Conservation (phyloP, 495 filamentous ascomycete genomes). For the Astrothelium macrocarpum region DNA sequence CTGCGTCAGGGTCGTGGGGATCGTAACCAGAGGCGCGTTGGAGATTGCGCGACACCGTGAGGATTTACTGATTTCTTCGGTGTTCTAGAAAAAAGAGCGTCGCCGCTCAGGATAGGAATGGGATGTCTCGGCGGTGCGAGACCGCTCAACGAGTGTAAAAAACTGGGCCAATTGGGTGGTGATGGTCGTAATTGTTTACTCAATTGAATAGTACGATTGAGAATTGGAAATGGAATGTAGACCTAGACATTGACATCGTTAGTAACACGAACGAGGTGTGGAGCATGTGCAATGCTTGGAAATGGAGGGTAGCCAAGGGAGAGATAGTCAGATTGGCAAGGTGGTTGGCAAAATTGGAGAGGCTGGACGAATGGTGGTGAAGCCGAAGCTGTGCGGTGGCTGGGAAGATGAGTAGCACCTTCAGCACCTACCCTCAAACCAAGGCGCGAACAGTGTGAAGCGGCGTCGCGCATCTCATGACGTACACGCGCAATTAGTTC, state of each 20-base stretch:
- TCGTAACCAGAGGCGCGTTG: conserved; percentile 1
- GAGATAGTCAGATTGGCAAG: background rate
- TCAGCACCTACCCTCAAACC: background rate
- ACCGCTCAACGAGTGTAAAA: background rate
- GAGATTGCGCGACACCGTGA: conserved; percentile 1
- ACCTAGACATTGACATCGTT: background rate
- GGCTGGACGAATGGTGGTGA: conserved; percentile 4
- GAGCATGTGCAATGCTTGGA: background rate
- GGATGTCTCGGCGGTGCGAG: background rate
- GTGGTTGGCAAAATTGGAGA: conserved; percentile 2
- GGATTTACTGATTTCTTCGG: background rate
- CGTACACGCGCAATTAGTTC: background rate
- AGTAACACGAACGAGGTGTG: background rate
- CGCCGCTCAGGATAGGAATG: background rate
- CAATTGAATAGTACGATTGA: background rate
- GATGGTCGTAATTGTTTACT: background rate
- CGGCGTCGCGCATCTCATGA: background rate
- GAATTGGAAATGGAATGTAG: background rate
- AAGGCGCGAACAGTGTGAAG: background rate
- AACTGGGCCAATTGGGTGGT: background rate
- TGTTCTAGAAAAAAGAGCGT: background rate
- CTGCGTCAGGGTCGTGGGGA: conserved; percentile 5
- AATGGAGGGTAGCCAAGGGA: conserved; percentile 2
- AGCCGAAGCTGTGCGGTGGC: background rate
- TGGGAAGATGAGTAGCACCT: background rate